Percentiles rank a stretch among this genome's conserved stretches.
Conservation (phyloP, 108 stramenopile species). For the Cyclotella atomus region DNA sequence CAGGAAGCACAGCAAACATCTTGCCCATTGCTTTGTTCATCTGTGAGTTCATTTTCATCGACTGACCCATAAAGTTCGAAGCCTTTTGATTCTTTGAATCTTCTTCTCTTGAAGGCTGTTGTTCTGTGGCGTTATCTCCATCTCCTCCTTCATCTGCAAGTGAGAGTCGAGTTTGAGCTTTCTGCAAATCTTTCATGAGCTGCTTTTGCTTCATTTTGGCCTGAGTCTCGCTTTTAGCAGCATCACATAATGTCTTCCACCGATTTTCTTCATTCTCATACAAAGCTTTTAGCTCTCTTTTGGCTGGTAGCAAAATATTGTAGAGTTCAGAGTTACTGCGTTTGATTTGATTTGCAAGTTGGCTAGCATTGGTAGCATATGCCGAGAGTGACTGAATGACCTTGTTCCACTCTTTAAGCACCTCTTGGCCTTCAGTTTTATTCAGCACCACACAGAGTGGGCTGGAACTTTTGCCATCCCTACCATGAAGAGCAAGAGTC, state of each 20-base stretch:
- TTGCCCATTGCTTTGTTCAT: constrained; percentile 66
- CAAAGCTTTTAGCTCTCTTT: constrained; percentile 51
- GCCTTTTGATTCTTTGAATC: constrained; percentile 2
- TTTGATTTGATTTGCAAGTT: constrained; percentile 42
- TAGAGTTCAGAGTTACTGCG: constrained; percentile 48
- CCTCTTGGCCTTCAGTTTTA: constrained; percentile 37
- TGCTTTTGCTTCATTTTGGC: constrained; percentile 62
- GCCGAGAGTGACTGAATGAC: constrained; percentile 44
- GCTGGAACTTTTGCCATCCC: constrained; percentile 26
- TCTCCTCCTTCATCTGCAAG: constrained; percentile 47
- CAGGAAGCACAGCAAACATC: constrained; percentile 60
- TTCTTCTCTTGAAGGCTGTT: constrained; percentile 1
- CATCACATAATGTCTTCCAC: constrained; percentile 80
- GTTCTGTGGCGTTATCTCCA: not conserved
- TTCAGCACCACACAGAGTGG: constrained; percentile 14
- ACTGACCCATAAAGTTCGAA: constrained; percentile 13
- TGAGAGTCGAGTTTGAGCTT: constrained; percentile 59
- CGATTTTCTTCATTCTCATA: constrained; percentile 60
- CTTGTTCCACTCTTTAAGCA: constrained; percentile 45
- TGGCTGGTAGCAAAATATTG: constrained; percentile 38
- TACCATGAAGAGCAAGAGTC: not conserved
- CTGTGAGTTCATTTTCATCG: constrained; percentile 26
- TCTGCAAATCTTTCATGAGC: constrained; percentile 48
- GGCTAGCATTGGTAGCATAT: constrained; percentile 43
- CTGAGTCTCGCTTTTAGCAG: constrained; percentile 61